A percentile compares a stretch with the other conserved stretches of the same genome.
These are phyloP conservation scores for Paraleonurus japonicus DNA, from an alignment of 257 asterid genomes.

Conservation along the genomic window DNA sequence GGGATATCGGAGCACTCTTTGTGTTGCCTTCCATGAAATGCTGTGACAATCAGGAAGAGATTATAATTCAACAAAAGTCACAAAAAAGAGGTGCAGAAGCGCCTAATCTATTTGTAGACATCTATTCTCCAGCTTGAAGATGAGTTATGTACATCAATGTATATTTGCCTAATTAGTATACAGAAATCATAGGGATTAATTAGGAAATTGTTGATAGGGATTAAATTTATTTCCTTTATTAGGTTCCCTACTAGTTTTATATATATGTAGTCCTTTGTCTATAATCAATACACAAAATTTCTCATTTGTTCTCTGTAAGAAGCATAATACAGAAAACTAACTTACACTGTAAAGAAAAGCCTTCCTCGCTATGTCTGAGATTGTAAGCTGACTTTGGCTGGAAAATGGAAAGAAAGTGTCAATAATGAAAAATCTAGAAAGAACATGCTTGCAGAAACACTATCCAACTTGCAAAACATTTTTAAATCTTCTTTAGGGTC, in stretches of 20 bases:
- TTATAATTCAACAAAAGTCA: constrained; percentile 22
- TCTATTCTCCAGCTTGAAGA: not conserved
- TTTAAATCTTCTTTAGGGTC: not conserved
- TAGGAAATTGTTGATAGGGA: not conserved
- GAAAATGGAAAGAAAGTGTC: constrained; percentile 29
- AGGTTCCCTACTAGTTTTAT: not conserved
- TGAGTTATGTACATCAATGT: not conserved
- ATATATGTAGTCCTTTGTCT: not conserved
- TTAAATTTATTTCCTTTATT: not conserved
- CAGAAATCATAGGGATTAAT: not conserved
- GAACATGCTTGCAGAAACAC: not conserved
- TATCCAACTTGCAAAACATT: not conserved
- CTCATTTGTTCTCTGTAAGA: not conserved
- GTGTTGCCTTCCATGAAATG: constrained; percentile 99
- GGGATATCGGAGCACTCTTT: constrained; percentile 92
- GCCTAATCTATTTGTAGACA: not conserved
- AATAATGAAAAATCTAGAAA: constrained; percentile 15
- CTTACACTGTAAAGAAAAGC: constrained; percentile 98
- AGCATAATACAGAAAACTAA: constrained; percentile 23
- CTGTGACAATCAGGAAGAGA: constrained; percentile 49
- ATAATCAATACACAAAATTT: not conserved
- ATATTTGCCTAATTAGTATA: not conserved
- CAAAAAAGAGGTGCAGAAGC: constrained; percentile 12
- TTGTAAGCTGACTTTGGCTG: constrained; percentile 95
- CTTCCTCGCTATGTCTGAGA: constrained; percentile 95